Evolutionary conservation across 2,329 filamentous ascomycete genomes (phyloP).

Genomic region (Neonectria punicea): DNA sequence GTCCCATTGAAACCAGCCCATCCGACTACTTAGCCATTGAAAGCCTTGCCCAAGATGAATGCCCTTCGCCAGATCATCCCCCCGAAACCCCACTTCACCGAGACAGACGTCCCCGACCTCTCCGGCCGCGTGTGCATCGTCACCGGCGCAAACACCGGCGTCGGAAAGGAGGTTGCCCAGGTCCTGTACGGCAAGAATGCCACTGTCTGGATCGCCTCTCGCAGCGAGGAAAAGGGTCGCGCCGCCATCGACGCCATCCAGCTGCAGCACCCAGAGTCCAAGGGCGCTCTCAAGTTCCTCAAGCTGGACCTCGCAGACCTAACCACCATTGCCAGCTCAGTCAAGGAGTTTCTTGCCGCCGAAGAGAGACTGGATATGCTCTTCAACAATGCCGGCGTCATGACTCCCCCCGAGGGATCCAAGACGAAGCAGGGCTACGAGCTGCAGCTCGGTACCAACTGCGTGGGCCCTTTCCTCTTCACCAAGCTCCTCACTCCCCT

Average conservation of each 20-base stretch:
- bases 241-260: constrained; percentile 58
- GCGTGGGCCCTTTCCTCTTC: constrained; percentile 54
- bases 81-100: constrained; percentile 39
- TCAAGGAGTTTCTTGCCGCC: constrained; percentile 44
- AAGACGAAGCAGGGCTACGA: constrained; percentile 55
- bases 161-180: constrained; percentile 63
- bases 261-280: constrained; percentile 47
- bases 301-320: constrained; percentile 57
- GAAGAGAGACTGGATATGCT: constrained; percentile 52
- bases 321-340: constrained; percentile 47
- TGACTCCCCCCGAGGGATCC: constrained; percentile 52
- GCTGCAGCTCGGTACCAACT: constrained; percentile 55
- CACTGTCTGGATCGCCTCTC: constrained; percentile 65
- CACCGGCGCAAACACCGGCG: constrained; percentile 55
- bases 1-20: too few relatives aligned
- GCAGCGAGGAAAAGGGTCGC: constrained; percentile 56
- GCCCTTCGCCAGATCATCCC: constrained; percentile 37
- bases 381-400: constrained; percentile 59
- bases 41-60: constrained; percentile 17
- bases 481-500: constrained; percentile 52
- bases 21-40: too few relatives aligned
- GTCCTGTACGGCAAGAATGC: constrained; percentile 65
- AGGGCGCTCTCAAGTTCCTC: constrained; percentile 55
- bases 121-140: constrained; percentile 64
- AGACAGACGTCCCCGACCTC: constrained; percentile 72